Base-by-base conservation (phyloP, 2,329 filamentous ascomycete genomes). In the Arthrocladium fulminans region DNA sequence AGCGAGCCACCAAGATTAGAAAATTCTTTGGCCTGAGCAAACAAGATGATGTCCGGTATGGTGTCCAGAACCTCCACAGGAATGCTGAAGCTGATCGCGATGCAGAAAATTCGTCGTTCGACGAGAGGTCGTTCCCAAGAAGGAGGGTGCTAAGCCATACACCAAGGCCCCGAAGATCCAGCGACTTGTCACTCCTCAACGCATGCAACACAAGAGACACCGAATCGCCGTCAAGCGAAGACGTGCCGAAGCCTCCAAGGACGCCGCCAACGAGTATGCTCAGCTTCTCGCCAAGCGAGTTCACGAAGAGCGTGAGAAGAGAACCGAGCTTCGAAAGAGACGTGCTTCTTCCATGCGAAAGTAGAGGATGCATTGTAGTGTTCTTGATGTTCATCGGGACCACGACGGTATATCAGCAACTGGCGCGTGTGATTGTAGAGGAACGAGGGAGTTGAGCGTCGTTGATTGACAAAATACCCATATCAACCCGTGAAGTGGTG, bases 121-220 rank as follows among this genome's bases (percentile, higher is more conserved):
- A 73, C 92, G 92, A 73, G 92, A 97, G 74, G 83, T 98, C 67
- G 83, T 88, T 78, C 86, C 88, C 71, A 94, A 94, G 85, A 86
- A 84, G 69, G 92, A 97, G 81, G 90, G 88, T 76, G 94, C 92
- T 79, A 85, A 87, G 77, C 76, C 89, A 65, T 97, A 97, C 84
- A 96, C 90, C 85, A 98, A 98, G 87, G 92, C 92, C 66, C 92
- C 92, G 74, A 94, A 90, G 82, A 98, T 98, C 77, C 92, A 98
- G 84, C 88, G 92, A 73, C 88, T 98, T 66, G 88, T 98, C 66
- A 98, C 92, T 68, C 92, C 92, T 73, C 92, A 97, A 79, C 92
- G 92, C 73, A 88, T 98, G 70, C 92, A 98, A 83, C 92, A 95
- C 86, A 98, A 97, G 87, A 88, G 92, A 68, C 92, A 97, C 81